A percentile compares a stretch with the other conserved stretches of the same genome.
These are phyloP conservation scores for Sarocladium brachiariae DNA, from an alignment of 2,329 filamentous ascomycete genomes.

Conservation along the genomic window DNA sequence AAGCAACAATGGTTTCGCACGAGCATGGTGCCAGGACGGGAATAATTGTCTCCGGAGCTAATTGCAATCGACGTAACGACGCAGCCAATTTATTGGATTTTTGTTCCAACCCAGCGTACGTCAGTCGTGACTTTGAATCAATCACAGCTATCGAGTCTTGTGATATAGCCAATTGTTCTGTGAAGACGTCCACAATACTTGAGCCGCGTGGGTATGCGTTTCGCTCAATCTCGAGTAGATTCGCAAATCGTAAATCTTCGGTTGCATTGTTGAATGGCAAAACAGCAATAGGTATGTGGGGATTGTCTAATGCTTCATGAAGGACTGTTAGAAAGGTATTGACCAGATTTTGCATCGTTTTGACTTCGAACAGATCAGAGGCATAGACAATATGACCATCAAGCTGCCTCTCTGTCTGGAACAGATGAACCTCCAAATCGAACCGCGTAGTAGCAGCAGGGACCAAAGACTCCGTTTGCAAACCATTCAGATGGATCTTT, in stretches of 20 bases:
- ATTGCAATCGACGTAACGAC: conserved; percentile 1
- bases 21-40: conserved; percentile 7
- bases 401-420: conserved; percentile 11
- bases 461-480: conserved; percentile 10
- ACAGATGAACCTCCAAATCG: conserved; percentile 19
- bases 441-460: conserved; percentile 11
- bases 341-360: conserved; percentile 15
- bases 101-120: conserved; percentile 12
- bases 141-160: conserved; percentile 11
- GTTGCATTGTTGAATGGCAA: conserved; percentile 10
- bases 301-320: conserved; percentile 11
- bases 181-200: conserved; percentile 13
- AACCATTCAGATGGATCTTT: conserved; percentile 10
- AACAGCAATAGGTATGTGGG: not conserved
- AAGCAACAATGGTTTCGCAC: conserved; percentile 16
- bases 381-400: conserved; percentile 13
- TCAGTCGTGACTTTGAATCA: conserved; percentile 10
- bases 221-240: not conserved
- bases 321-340: conserved; percentile 15
- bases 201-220: conserved; percentile 7
- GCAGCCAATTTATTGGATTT: conserved; percentile 8
- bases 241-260: not conserved
- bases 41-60: not conserved
- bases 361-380: conserved; percentile 13
- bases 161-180: conserved; percentile 4